Evolutionary conservation across 768 basidiomycete species (phyloP).

Genomic region (Thelephora aurantiotincta): DNA sequence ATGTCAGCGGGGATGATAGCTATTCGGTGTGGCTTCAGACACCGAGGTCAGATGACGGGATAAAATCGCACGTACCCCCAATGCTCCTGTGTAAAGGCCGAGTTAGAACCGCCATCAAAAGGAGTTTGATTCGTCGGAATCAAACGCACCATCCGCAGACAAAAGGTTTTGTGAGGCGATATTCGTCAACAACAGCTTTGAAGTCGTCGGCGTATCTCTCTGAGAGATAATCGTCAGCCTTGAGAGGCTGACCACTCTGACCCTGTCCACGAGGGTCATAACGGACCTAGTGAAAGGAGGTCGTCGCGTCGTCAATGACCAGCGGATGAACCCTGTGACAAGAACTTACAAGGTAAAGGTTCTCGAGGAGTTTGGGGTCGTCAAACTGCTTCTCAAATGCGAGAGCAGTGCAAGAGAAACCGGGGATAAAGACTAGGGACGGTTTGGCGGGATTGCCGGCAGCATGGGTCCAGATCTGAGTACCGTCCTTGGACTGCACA

Average conservation of each 20-base stretch:
- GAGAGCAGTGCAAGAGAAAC: slow-evolving; percentile 20
- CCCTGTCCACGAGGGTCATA: slow-evolving; percentile 21
- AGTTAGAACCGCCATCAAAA: not conserved
- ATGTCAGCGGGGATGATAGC: not conserved
- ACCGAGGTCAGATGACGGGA: too few relatives aligned
- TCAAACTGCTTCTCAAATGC: slow-evolving; percentile 25
- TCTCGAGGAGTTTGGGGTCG: slow-evolving; percentile 15
- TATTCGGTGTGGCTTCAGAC: not conserved
- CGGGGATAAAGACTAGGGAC: slow-evolving; percentile 28
- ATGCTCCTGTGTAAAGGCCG: slow-evolving; percentile 8
- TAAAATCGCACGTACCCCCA: slow-evolving; percentile 9
- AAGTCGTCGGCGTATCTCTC: slow-evolving; percentile 17
- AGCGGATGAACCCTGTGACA: slow-evolving; percentile 3
- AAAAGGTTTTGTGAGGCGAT: slow-evolving; percentile 11
- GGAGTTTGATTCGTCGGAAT: not conserved
- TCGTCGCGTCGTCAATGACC: not conserved
- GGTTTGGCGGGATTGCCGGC: slow-evolving; percentile 23
- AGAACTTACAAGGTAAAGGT: slow-evolving; percentile 12
- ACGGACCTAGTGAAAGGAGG: slow-evolving; percentile 9
- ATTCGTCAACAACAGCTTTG: slow-evolving; percentile 14
- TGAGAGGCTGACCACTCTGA: slow-evolving; percentile 13
- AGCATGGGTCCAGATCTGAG: slow-evolving; percentile 25
- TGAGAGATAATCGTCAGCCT: slow-evolving; percentile 11
- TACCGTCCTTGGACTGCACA: slow-evolving; percentile 22
- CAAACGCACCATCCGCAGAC: slow-evolving; percentile 12